Percentiles rank a stretch among this genome's conserved stretches.
Conservation (phyloP, 169 alveolate genomes). For the Cryptosporidium viatorum region DNA sequence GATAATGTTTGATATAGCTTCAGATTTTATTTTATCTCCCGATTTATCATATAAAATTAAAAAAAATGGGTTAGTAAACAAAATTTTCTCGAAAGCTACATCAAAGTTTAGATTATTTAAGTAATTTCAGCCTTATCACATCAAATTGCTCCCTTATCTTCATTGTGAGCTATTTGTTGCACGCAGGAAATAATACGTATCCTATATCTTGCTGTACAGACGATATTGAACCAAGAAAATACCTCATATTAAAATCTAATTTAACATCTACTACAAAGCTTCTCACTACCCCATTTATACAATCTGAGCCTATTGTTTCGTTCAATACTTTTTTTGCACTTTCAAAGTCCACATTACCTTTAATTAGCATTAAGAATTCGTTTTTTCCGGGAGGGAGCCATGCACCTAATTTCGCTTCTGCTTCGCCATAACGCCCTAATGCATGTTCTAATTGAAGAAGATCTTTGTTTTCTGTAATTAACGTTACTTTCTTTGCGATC, state of each 20-base stretch:
- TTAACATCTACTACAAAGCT: slow-evolving; percentile 20
- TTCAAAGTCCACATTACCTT: slow-evolving; percentile 39
- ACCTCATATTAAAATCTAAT: slow-evolving; percentile 50
- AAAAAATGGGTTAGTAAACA: slow-evolving; percentile 59
- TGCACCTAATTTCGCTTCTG: slow-evolving; percentile 42
- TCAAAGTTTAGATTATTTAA: slow-evolving; percentile 34
- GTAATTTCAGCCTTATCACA: not conserved
- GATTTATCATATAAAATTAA: slow-evolving; percentile 1
- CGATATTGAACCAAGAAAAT: slow-evolving; percentile 61
- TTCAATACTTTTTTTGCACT: slow-evolving; percentile 15
- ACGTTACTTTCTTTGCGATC: not conserved
- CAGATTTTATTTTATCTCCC: slow-evolving; percentile 44
- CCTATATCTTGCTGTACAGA: slow-evolving; percentile 73
- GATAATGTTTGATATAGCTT: slow-evolving; percentile 69
- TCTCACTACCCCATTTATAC: slow-evolving; percentile 14
- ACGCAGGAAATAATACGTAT: slow-evolving; percentile 58
- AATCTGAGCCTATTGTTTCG: slow-evolving; percentile 36
- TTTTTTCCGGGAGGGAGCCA: slow-evolving; percentile 69
- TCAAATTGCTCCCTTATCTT: not conserved
- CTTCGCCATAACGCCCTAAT: slow-evolving; percentile 71
- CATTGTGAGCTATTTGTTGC: not conserved
- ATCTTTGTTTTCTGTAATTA: slow-evolving; percentile 12
- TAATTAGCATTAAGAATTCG: slow-evolving; percentile 23
- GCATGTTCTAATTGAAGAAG: slow-evolving; percentile 36
- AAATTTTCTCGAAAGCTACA: slow-evolving; percentile 61